Percentiles rank a stretch among this genome's conserved stretches.
These are phyloP conservation scores for Erythrophleum fordii DNA, from an alignment of 306 rosid species.

Conservation along the genomic window DNA sequence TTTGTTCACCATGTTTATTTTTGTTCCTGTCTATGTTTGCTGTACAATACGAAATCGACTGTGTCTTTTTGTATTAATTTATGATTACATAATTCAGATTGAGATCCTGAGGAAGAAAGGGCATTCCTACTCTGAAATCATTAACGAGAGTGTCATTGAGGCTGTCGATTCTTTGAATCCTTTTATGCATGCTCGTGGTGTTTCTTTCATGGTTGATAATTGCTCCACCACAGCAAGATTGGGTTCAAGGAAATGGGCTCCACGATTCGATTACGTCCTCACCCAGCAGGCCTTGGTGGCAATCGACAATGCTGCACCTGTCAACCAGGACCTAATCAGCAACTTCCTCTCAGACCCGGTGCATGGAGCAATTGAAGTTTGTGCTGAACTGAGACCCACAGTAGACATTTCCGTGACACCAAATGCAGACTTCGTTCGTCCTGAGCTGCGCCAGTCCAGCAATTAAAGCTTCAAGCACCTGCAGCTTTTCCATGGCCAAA, in stretches of 20 bases:
- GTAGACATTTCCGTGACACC: slow-evolving; percentile 86
- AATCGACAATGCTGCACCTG: slow-evolving; percentile 67
- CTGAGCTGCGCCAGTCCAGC: slow-evolving; percentile 80
- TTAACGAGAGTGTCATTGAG: slow-evolving; percentile 95
- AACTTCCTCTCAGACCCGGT: slow-evolving; percentile 93
- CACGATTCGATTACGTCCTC: slow-evolving; percentile 85
- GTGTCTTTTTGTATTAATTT: slow-evolving; percentile 1
- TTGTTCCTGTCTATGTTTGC: slow-evolving; percentile 9
- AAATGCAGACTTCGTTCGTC: slow-evolving; percentile 96
- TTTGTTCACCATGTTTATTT: not conserved
- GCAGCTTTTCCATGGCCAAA: slow-evolving; percentile 25
- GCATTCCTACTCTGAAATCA: slow-evolving; percentile 94
- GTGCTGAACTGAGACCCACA: slow-evolving; percentile 93
- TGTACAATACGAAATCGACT: not conserved
- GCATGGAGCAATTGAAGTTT: slow-evolving; percentile 88
- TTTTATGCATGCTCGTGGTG: slow-evolving; percentile 99
- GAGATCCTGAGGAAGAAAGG: slow-evolving; percentile 97
- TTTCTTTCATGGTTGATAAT: slow-evolving; percentile 97
- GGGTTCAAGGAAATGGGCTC: slow-evolving; percentile 99
- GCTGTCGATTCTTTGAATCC: slow-evolving; percentile 96
- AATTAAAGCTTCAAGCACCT: slow-evolving; percentile 39
- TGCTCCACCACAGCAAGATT: slow-evolving; percentile 97
- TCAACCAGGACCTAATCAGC: slow-evolving; percentile 85
- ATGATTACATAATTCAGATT: slow-evolving; percentile 57
- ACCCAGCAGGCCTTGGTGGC: slow-evolving; percentile 97